Base-by-base conservation (phyloP, 441 rosid species). In the Mallotus repandus region DNA sequence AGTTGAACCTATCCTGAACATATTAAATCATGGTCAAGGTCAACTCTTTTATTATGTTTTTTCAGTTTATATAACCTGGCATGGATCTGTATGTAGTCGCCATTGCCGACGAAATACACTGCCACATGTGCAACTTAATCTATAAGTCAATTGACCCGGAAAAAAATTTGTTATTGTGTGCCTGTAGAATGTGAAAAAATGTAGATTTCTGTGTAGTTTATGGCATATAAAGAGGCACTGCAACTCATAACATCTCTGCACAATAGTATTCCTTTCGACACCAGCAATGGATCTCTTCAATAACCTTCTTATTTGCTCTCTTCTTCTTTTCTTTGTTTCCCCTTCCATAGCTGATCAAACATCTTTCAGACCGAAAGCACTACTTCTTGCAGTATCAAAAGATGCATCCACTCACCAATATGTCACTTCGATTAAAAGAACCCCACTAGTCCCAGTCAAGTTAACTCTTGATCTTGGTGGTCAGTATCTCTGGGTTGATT, bases 301-400 rank as follows among this genome's bases (percentile, higher is more conserved):
- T 2, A 9, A 32, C 19, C 35, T 59, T 18, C 60, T 67, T 63
- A 56, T 68, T 9, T 32, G n/a, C 4, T 53, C 10, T 4, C 57
- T 9, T 55, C 65, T 80, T 54, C 11, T 57, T 8, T 11, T 64
- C 59, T 22, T 62, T 18, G 6, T 55, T 21, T 2, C 56, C 53
- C 45, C 70, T 29, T 65, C 81, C 32, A 0, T 58, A 3, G 73
- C 78, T 45, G 48, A 45, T 4, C 21, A 60, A 64, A 57, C 60
- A 21, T 84, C 89, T 11, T 86, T 82, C 73, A 83, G 89, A 29
- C 87, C 80, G 1, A 79, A 79, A 68, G 83, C 80, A 19, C 32
- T 84, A 1, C 9, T 81, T 54, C 70, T 84, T 64, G 81, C 85
- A 0, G 70, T 84, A 7, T 35, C 79, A 0, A 84, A 76, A 63